Evolutionary conservation across 2,329 filamentous ascomycete species (phyloP).

Genomic region (Mycogone perniciosa): DNA sequence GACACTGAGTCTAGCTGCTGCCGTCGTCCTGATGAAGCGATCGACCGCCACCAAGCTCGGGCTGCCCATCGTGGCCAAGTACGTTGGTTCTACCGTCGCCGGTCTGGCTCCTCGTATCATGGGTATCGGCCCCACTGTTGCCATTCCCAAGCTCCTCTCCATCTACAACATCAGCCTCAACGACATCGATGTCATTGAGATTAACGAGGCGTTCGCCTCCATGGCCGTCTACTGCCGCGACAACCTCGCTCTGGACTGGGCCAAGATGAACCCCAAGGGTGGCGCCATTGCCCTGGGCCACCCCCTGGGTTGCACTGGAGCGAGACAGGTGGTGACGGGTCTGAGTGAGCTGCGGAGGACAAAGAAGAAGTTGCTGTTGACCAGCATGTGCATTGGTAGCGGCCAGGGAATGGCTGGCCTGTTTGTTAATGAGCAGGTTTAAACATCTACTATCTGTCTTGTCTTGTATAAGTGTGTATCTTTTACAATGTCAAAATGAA

Average conservation of each 20-base stretch:
- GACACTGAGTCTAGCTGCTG: constrained; percentile 50
- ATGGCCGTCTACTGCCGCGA: constrained; percentile 94
- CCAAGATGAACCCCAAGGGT: constrained; percentile 75
- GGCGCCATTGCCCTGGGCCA: constrained; percentile 80
- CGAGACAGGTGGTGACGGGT: constrained; percentile 81
- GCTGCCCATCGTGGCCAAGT: constrained; percentile 91
- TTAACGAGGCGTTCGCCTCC: constrained; percentile 96
- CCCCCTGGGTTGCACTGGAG: constrained; percentile 71
- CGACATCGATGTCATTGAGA: constrained; percentile 83
- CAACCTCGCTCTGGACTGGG: constrained; percentile 60
- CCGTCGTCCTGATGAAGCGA: constrained; percentile 88
- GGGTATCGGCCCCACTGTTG: constrained; percentile 78
- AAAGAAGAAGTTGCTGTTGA: constrained; percentile 86
- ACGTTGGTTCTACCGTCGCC: constrained; percentile 82
- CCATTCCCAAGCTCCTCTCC: constrained; percentile 74
- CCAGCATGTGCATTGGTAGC: constrained; percentile 79
- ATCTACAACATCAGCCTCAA: constrained; percentile 72
- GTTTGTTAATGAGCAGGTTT: constrained; percentile 35
- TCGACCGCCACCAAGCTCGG: constrained; percentile 79
- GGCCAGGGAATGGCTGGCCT: constrained; percentile 63
- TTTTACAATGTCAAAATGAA: neutral
- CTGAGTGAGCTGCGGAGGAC: constrained; percentile 76
- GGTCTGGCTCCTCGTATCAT: constrained; percentile 91
- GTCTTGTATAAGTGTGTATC: neutral
- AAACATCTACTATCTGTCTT: constrained; percentile 1